Evolutionary conservation across 2,329 filamentous ascomycete species (phyloP).

Genomic region (Exophiala alcalophila): DNA sequence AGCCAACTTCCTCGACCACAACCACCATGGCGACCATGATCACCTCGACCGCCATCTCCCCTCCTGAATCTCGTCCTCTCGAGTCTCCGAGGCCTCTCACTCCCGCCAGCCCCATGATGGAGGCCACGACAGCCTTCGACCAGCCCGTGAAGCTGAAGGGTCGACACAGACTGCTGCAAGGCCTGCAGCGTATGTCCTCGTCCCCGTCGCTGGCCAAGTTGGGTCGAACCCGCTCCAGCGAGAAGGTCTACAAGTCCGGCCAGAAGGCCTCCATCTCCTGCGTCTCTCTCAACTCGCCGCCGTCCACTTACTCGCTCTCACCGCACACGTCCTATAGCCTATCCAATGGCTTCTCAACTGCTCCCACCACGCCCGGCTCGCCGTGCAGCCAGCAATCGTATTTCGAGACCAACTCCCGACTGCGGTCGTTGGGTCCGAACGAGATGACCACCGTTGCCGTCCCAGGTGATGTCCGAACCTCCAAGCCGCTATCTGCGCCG

Average conservation of each 20-base stretch:
- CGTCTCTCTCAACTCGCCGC: slow-evolving; percentile 57
- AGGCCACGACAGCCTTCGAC: slow-evolving; percentile 34
- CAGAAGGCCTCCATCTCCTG: slow-evolving; percentile 64
- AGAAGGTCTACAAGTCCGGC: slow-evolving; percentile 56
- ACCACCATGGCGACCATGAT: slow-evolving; percentile 11
- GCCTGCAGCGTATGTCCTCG: slow-evolving; percentile 77
- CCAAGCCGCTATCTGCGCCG: slow-evolving; percentile 22
- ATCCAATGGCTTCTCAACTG: slow-evolving; percentile 56
- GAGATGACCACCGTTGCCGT: slow-evolving; percentile 51
- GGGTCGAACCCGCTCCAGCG: slow-evolving; percentile 63
- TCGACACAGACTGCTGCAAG: slow-evolving; percentile 67
- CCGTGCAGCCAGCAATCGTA: slow-evolving; percentile 47
- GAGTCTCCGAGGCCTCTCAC: slow-evolving; percentile 36
- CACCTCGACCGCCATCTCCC: neutral
- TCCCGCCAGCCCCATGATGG: slow-evolving; percentile 37
- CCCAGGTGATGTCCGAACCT: slow-evolving; percentile 59
- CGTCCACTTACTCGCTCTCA: slow-evolving; percentile 53
- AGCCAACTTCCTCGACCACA: slow-evolving; percentile 12
- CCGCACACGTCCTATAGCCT: slow-evolving; percentile 49
- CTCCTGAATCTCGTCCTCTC: slow-evolving; percentile 15
- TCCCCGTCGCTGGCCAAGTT: slow-evolving; percentile 67
- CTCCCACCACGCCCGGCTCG: slow-evolving; percentile 52
- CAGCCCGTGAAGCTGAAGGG: slow-evolving; percentile 61
- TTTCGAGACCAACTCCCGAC: slow-evolving; percentile 54
- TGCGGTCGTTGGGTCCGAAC: slow-evolving; percentile 46